A percentile compares a stretch with the other conserved stretches of the same genome.
phyloP scores from a whole-genome alignment of 1,139 yeast species.

The Diutina rugosa region DNA sequence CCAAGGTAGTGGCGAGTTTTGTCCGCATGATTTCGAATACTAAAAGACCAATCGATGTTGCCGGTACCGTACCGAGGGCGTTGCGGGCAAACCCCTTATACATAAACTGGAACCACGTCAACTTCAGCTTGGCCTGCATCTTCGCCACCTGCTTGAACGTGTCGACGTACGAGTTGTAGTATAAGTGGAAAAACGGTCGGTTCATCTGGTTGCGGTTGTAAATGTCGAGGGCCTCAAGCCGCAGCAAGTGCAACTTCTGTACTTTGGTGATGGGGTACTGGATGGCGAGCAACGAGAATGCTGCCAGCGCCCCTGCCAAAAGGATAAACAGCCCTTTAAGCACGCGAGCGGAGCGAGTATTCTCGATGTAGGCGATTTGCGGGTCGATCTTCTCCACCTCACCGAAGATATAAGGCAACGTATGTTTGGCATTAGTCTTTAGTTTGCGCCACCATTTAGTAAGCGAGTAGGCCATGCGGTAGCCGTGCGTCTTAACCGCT shows the following conservation, averaged over 20 bases:
- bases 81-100: constrained; percentile 70
- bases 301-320: constrained; percentile 85
- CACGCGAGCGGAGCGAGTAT: constrained; percentile 31
- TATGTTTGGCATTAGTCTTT: constrained; percentile 4
- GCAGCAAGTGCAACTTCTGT: constrained; percentile 66
- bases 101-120: constrained; percentile 51
- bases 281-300: constrained; percentile 58
- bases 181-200: constrained; percentile 32
- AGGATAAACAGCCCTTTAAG: constrained; percentile 62
- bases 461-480: constrained; percentile 43
- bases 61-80: constrained; percentile 70
- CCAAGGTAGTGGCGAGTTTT: constrained; percentile 20
- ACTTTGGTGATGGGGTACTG: constrained; percentile 76
- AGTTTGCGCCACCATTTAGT: constrained; percentile 33
- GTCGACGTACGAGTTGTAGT: constrained; percentile 62
- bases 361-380: constrained; percentile 17
- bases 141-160: constrained; percentile 48
- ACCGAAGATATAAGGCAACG: neutral
- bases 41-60: constrained; percentile 74
- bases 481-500: constrained; percentile 59
- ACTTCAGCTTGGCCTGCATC: constrained; percentile 39
- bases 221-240: constrained; percentile 71
- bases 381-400: neutral
- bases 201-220: constrained; percentile 18
- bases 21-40: constrained; percentile 77